These are phyloP conservation scores for Hortiboletus campestris DNA, from an alignment of 768 basidiomycete species.

Conservation along the genomic window DNA sequence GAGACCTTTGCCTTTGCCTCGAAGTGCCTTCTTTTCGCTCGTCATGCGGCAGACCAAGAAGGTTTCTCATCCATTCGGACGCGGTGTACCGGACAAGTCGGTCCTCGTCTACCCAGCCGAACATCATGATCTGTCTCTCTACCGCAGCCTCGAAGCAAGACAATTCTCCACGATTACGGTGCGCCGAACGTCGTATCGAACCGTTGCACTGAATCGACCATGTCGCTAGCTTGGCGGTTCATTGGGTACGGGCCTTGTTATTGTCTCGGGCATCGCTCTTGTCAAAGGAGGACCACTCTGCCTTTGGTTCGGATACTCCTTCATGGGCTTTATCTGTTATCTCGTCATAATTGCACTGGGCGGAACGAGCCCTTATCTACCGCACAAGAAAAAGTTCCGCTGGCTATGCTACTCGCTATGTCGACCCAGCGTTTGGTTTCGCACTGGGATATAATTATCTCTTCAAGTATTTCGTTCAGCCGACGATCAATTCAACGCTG, in stretches of 20 bases:
- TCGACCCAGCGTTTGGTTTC: conserved; percentile 68
- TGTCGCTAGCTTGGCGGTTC: conserved; percentile 43
- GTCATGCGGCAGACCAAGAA: neutral
- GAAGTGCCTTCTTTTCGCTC: neutral
- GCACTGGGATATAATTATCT: conserved; percentile 51
- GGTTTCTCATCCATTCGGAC: neutral
- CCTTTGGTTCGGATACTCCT: conserved; percentile 37
- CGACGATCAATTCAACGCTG: conserved; percentile 66
- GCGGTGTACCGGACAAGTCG: neutral
- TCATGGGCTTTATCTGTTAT: conserved; percentile 57
- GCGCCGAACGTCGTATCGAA: conserved; percentile 6
- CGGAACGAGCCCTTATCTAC: conserved; percentile 41
- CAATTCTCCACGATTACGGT: conserved; percentile 59
- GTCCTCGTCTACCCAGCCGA: conserved; percentile 35
- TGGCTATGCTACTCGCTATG: conserved; percentile 63
- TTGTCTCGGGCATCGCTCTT: conserved; percentile 59
- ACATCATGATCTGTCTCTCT: conserved; percentile 41
- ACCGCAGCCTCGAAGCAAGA: conserved; percentile 49
- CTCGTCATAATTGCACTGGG: conserved; percentile 54
- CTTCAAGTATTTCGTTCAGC: conserved; percentile 61
- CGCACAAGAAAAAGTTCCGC: conserved; percentile 58
- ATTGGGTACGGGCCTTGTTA: conserved; percentile 55
- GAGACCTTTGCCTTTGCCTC: neutral
- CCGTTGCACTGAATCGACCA: neutral
- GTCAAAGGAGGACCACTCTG: conserved; percentile 54